Base-by-base conservation (phyloP, 2,329 filamentous ascomycete species). In the Aspergillus niger region DNA sequence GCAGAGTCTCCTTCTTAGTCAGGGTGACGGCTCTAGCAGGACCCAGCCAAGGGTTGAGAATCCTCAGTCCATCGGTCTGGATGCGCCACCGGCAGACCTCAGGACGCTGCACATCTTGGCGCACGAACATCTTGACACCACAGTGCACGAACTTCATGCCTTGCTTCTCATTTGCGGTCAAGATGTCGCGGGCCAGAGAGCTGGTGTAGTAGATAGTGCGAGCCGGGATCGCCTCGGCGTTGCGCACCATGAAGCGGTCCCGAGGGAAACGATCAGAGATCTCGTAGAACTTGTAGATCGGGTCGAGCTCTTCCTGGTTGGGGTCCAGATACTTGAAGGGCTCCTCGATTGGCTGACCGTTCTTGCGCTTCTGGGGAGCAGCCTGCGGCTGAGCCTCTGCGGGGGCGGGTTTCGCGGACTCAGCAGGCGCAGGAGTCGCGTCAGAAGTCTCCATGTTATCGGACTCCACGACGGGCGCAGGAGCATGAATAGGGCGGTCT, bases 81-180 rank as follows among this genome's bases (percentile, higher is more conserved):
- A 99, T 95, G 50, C 95, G 88, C 95, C 95, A 99, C 60, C 89
- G 86, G 80, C 93, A 97, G 36, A 95, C 90, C 57, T 93, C 89
- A 38, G 89, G 88, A 5, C 89, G 90, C 61, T 96, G 93, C 0
- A 91, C 90, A 72, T 97, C 92, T 76, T 98, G 94, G 81, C 96
- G 97, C 82, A 98, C 95, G 75, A 96, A 99, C 92, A 98, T 98
- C 80, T 96, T 96, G 36, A 99, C 93, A 65, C 95, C 95, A 54
- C 90, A 94, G 77, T 99, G 95, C 53, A 99, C 91, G 73, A 99
- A 97, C 75, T 95, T 96, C 77, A 98, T 89, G 49, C 92, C 92
- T 28, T 90, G 89, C 47, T 92, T 91, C 76, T 97, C 92, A 74
- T 99, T 99, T 72, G 89, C 85, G 3, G 84, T 86, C 3, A 99